Evolutionary conservation across 1,284 basidiomycete species (phyloP).

Genomic region (Mycena sp.): DNA sequence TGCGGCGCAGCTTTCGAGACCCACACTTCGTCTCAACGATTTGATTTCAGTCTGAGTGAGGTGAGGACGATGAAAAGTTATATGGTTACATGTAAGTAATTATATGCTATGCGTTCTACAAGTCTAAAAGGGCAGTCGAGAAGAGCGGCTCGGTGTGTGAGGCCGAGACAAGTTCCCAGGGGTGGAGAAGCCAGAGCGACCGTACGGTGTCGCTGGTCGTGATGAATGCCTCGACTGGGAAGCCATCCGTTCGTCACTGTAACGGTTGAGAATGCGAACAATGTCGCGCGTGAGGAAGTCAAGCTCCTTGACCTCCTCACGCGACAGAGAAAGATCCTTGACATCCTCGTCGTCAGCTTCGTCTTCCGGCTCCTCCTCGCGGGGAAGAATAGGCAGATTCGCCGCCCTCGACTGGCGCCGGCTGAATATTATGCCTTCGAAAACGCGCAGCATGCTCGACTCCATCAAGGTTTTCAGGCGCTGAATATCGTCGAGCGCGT

Average conservation of each 20-base stretch:
- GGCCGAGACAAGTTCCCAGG: constrained; percentile 69
- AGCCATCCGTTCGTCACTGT: constrained; percentile 68
- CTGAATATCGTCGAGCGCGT: constrained; percentile 87
- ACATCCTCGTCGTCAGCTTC: constrained; percentile 66
- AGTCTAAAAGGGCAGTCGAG: constrained; percentile 39
- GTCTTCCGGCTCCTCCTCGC: constrained; percentile 71
- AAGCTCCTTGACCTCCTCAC: constrained; percentile 78
- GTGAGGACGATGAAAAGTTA: constrained; percentile 24
- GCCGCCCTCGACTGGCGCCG: constrained; percentile 49
- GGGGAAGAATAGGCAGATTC: constrained; percentile 51
- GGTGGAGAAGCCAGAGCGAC: constrained; percentile 65
- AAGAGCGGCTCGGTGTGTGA: constrained; percentile 68
- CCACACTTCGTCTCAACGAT: background rate
- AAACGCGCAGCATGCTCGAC: constrained; percentile 89
- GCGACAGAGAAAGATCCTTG: constrained; percentile 60
- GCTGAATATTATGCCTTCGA: constrained; percentile 83
- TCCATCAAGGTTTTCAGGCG: constrained; percentile 89
- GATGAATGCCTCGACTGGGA: constrained; percentile 69
- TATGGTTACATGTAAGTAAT: constrained; percentile 34
- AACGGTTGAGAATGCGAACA: constrained; percentile 77
- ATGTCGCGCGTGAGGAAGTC: constrained; percentile 80
- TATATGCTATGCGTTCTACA: constrained; percentile 29
- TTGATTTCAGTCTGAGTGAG: constrained; percentile 11
- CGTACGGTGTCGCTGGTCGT: constrained; percentile 70
- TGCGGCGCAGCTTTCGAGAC: no score